Evolutionary conservation across 345 rosid species (phyloP).

Genomic region (Brassica juncea): DNA sequence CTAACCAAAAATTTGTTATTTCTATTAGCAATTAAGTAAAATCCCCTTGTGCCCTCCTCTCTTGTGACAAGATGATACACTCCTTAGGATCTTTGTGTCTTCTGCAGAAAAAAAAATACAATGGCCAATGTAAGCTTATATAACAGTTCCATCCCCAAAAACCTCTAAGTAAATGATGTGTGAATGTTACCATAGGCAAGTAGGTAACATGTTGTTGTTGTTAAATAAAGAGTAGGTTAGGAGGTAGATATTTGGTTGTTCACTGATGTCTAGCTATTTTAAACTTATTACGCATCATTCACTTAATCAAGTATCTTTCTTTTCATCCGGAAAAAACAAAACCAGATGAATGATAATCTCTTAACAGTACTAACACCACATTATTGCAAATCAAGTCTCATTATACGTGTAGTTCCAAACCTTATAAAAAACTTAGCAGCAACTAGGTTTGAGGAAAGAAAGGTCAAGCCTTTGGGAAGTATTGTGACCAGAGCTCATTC

Average conservation of each 20-base stretch:
- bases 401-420: not conserved
- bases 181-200: constrained; percentile 4
- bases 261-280: not conserved
- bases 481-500: not conserved
- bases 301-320: constrained; percentile 21
- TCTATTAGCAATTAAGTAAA: constrained; percentile 14
- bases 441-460: not conserved
- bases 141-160: constrained; percentile 12
- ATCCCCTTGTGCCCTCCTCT: not conserved
- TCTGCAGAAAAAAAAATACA: constrained; percentile 20
- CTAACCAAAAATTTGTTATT: not conserved
- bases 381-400: constrained; percentile 6
- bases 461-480: not conserved
- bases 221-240: constrained; percentile 12
- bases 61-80: constrained; percentile 8
- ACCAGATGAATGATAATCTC: constrained; percentile 5
- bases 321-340: not conserved
- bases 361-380: not conserved
- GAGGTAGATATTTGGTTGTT: constrained; percentile 30
- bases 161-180: not conserved
- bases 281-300: too few species aligned
- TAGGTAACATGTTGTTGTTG: constrained; percentile 25
- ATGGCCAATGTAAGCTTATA: constrained; percentile 23
- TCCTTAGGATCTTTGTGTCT: constrained; percentile 9
- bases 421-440: not conserved